Base-by-base conservation (phyloP, 2,329 filamentous ascomycete species). In the Cercospora canescens region DNA sequence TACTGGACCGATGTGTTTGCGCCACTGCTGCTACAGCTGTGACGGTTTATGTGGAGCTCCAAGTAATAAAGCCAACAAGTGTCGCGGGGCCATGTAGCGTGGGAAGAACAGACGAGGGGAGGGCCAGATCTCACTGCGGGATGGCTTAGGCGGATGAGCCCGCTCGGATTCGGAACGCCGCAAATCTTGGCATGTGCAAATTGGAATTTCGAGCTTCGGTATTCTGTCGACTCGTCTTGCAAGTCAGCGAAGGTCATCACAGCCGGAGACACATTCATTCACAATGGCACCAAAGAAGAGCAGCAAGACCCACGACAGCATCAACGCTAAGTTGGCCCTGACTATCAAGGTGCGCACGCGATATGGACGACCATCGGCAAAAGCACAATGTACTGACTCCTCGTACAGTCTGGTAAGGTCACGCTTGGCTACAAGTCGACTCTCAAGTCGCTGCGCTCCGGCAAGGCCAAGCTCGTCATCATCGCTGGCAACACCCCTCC, bases 391-490 rank as follows among this genome's bases (percentile, higher is more conserved):
- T 28, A 65, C 67, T 71, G 67, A 72, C 67, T 28, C 60, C 48
- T 62, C 67, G 70, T 75, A 79, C 70, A 77, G 76, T 82, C 80
- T 76, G 77, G 76, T 74, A 80, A 80, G 87, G 93, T 97, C 86
- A 93, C 88, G 72, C 88, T 96, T 73, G 93, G 93, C 78, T 94
- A 94, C 88, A 94, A 94, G 85, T 91, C 89, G 71, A 94, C 87
- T 79, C 87, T 95, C 80, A 96, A 98, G 91, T 86, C 87, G 76
- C 91, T 98, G 76, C 92, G 94, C 79, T 91, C 89, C 76, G 94
- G 94, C 84, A 98, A 97, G 90, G 95, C 95, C 83, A 98, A 98
- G 91, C 89, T 97, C 75, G 92, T 98, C 82, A 93, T 96, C 85
- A 96, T 96, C 80, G 81, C 90, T 76, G 93, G 92, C 85, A 98